Base-by-base conservation (phyloP, 1,139 yeast species). In the Lodderomyces jiufengensis region DNA sequence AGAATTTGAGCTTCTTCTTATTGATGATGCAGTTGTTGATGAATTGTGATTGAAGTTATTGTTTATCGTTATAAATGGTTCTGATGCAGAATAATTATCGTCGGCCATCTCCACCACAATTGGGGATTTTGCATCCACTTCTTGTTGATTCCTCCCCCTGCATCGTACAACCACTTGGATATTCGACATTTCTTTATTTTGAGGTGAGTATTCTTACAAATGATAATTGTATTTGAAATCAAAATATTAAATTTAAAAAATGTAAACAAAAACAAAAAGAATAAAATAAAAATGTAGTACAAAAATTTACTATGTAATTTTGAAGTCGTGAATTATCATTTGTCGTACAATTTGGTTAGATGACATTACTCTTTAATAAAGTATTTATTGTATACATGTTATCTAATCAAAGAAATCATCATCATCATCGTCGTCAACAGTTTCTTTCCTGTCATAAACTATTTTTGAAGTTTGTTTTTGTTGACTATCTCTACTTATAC, bases 101-200 rank as follows among this genome's bases (percentile, higher is more conserved):
- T 66, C 68, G 3, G 82, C 75, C 24, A 82, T 67, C 15, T 77
- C 76, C 2, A 87, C 84, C 9, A 87, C 81, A 6, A 83, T 80
- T 2, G 88, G 81, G 36, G 88, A 79, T 47, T 83, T 84, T 11
- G 84, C 78, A 22, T 68, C 66, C 8, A 82, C 67, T 51, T 88
- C 97, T 36, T 82, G 74, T 27, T 73, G 69, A 49, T 78, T 86
- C 31, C 97, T 68, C 3, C 86, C 95, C 36, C 97, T 72, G 55
- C 97, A 88, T 47, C 97, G 75, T 18, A 88, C 95, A 3, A 85
- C 85, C 18, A 90, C 97, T 49, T 83, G 83, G 37, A 85, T 84
- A 52, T 84, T 66, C 26, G 69, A 59, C 67, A 63, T 60, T 11
- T n/a, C 23, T n/a, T 14, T 5, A 13, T n/a, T n/a, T n/a, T n/a